Conservation (phyloP, 2,329 filamentous ascomycete species). For the Botryosphaeria agaves region DNA sequence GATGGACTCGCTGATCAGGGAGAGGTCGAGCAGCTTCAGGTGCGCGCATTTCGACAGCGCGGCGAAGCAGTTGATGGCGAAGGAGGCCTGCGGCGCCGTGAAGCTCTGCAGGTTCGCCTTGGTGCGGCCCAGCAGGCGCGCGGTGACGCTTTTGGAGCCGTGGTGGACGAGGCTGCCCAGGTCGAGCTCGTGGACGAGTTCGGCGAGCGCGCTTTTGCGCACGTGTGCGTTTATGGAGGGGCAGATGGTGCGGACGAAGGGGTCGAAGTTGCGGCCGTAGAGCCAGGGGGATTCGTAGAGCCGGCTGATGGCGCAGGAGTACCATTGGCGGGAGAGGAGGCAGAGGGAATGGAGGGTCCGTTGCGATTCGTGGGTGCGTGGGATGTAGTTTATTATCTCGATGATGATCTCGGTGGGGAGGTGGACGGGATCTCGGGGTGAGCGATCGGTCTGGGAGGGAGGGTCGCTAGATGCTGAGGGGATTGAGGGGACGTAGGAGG, state of each 20-base stretch:
- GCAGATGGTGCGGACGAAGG: constrained; percentile 37
- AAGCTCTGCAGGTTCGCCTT: constrained; percentile 36
- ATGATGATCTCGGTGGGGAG: constrained; percentile 38
- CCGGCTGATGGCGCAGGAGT: constrained; percentile 29
- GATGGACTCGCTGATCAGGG: constrained; percentile 33
- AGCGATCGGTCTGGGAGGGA: too few relatives aligned
- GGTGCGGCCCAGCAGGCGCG: constrained; percentile 36
- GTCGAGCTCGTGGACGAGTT: constrained; percentile 34
- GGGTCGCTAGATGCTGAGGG: too few relatives aligned
- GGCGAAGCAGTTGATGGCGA: constrained; percentile 39
- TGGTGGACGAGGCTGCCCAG: constrained; percentile 40
- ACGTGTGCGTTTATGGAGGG: constrained; percentile 32
- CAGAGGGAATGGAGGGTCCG: constrained; percentile 32
- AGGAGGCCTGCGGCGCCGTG: constrained; percentile 38
- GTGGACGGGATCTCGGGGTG: too few relatives aligned
- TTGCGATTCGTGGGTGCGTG: constrained; percentile 23
- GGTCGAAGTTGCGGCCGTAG: constrained; percentile 32
- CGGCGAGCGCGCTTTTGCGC: constrained; percentile 28
- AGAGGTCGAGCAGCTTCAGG: constrained; percentile 33
- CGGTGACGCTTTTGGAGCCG: constrained; percentile 38
- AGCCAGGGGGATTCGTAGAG: constrained; percentile 37
- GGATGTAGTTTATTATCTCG: constrained; percentile 28
- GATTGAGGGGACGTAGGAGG: too few relatives aligned
- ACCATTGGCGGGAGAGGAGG: constrained; percentile 38
- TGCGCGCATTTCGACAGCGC: constrained; percentile 36